Base-by-base conservation (phyloP, 768 basidiomycete genomes). In the Mycena epipterygia region DNA sequence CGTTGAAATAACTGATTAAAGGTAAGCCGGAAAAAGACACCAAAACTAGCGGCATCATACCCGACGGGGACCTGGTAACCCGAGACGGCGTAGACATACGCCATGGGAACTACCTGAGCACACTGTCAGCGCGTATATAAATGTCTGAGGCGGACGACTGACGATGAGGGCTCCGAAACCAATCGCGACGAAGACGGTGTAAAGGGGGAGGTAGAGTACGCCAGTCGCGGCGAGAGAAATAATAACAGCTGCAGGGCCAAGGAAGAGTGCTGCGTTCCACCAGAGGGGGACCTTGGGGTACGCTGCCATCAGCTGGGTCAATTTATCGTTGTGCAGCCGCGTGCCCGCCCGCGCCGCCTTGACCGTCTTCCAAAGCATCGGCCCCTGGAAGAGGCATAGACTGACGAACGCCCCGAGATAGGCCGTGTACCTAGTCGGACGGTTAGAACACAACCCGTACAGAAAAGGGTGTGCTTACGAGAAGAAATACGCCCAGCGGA, bases 271-370 rank as follows among this genome's bases (percentile, higher is more conserved):
- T 14, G 68, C 12, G 44, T 77, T 77, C 76, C 76, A 77, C 76
- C 76, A 77, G 23, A 76, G 25, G 5, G 76, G 76, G 16, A 77
- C 74, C 19, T 52, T 55, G 23, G 76, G 75, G 59, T 77, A 77
- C 27, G 65, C 58, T 27, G 70, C 72, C 64, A 77, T 77, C 42
- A 77, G 67, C 46, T 77, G 72, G n/a, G 61, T 67, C 27, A 77
- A 69, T 60, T 74, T 77, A 58, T 77, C 76, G 41, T 69, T 56
- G 68, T 76, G 64, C 13, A 58, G 12, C 23, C 35, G 46, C 53
- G 67, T 3, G n/a, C 55, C 57, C 17, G 35, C 59, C 0, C 69
- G 61, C 1, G 67, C 39, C 1, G 64, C 39, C 44, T 71, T 70
- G 56, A 69, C 46, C 0, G 72, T 74, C 59, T 39, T 42, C 71